Evolutionary conservation across 2,329 filamentous ascomycete genomes (phyloP), one percentile per base, ranked within the genome.

Genomic region (Ceratocystis lukuohia): DNA sequence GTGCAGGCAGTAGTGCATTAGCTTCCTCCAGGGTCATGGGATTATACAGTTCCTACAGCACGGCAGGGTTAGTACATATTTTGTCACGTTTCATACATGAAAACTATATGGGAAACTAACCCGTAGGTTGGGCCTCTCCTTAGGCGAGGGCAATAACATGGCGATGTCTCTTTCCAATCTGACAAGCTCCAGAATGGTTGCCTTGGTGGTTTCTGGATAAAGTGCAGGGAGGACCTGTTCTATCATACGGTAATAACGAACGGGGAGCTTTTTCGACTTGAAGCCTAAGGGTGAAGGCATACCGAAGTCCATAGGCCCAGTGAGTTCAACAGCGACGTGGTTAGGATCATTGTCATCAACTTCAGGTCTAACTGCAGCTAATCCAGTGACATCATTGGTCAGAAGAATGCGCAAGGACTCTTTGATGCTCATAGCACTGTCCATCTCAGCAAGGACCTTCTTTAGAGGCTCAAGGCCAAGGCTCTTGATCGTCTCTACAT

Each of bases 261-360:
- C 73, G 62, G 86, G 72, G 53, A 80, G 73, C 30, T 79, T 77
- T 69, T 85, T 80, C 8, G 33, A 37, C 41, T 80, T 76, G 70
- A 86, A 87, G 69, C 84, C 82, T 70, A 85, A 79, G 70, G 84
- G 83, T 2, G 83, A 81, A 0, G 84, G 84, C 6, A 87, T 77
- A 20, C 84, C 83, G 68, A 86, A 79, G 76, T 77, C 68, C 72
- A 76, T 70, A 75, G 76, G 71, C 74, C 82, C 69, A 79, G 76
- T 72, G 6, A 76, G 73, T 65, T 74, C 72, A 30, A 78, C 71
- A 45, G 78, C 74, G 8, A 73, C 71, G 0, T 69, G 69, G 25
- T 74, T 72, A 8, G 77, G 77, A 63, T 79, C 72, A 70, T 75
- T 76, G 69, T 79, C 77, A 68, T 80, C 78, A 17, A 77, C 73